These are phyloP conservation scores for Schizochytrium sp. DNA, from an alignment of 108 stramenopile genomes.

Conservation along the genomic window DNA sequence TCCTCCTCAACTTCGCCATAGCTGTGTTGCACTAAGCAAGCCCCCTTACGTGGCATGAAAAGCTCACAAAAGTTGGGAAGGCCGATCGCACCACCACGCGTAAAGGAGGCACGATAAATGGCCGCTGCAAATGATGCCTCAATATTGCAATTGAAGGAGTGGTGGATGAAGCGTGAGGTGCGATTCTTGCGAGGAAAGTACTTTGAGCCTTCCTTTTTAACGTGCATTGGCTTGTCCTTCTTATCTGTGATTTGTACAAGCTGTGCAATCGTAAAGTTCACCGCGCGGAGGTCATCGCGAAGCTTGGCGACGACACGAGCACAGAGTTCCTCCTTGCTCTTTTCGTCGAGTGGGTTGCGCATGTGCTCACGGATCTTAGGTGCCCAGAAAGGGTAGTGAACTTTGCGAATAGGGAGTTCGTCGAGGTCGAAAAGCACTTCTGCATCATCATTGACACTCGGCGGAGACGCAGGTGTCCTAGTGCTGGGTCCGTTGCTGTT, in stretches of 20 bases:
- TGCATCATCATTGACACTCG: background rate
- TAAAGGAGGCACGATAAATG: background rate
- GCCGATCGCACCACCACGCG: background rate
- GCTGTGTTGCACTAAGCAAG: background rate
- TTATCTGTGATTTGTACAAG: background rate
- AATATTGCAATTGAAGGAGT: background rate
- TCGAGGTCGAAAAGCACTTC: slow-evolving; percentile 4
- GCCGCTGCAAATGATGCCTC: slow-evolving; percentile 24
- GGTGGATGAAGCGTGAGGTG: slow-evolving; percentile 22
- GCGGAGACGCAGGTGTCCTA: background rate
- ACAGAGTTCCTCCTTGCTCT: background rate
- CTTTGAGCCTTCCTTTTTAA: slow-evolving; percentile 16
- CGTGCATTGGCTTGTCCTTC: slow-evolving; percentile 1
- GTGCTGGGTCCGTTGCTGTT: background rate
- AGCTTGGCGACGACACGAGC: slow-evolving; percentile 6
- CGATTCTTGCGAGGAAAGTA: slow-evolving; percentile 9
- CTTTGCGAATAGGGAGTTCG: background rate
- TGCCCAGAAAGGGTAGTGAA: background rate
- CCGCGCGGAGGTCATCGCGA: background rate
- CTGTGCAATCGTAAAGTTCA: background rate
- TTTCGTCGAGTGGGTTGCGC: slow-evolving; percentile 38
- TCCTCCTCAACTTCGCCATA: background rate
- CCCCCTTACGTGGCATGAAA: slow-evolving; percentile 27
- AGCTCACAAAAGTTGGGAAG: slow-evolving; percentile 26
- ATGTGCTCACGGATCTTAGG: background rate